Conservation (phyloP, 208 protist species). For the Trichomonas tenax region DNA sequence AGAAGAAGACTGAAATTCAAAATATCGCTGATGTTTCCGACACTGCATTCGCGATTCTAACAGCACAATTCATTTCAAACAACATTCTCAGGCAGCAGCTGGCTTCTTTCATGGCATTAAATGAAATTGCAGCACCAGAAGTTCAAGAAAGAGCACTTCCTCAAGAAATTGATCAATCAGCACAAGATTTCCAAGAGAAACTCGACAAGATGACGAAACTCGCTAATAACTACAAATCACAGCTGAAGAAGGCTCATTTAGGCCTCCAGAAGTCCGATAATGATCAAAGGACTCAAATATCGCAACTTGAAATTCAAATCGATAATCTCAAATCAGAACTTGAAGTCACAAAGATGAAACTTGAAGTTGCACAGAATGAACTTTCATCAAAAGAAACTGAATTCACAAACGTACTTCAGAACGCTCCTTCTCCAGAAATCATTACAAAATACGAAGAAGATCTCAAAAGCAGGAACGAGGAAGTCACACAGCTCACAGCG, state of each 20-base stretch:
- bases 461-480: neutral
- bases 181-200: neutral
- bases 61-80: neutral
- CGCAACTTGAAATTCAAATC: neutral
- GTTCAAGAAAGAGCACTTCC: neutral
- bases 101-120: neutral
- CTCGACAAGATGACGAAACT: neutral
- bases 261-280: neutral
- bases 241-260: neutral
- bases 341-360: neutral
- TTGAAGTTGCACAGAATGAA: neutral
- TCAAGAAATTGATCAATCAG: too few relatives aligned
- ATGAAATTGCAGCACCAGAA: neutral
- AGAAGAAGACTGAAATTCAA: neutral
- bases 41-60: neutral
- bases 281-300: neutral
- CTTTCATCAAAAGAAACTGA: neutral
- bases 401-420: neutral
- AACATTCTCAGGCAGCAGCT: neutral
- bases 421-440: neutral
- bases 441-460: neutral
- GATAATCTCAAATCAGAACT: neutral
- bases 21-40: neutral
- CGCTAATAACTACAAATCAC: neutral
- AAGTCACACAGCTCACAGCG: neutral